These are phyloP conservation scores for Paramecium tetraurelia DNA, from an alignment of 73 alveolate species.

Conservation along the genomic window DNA sequence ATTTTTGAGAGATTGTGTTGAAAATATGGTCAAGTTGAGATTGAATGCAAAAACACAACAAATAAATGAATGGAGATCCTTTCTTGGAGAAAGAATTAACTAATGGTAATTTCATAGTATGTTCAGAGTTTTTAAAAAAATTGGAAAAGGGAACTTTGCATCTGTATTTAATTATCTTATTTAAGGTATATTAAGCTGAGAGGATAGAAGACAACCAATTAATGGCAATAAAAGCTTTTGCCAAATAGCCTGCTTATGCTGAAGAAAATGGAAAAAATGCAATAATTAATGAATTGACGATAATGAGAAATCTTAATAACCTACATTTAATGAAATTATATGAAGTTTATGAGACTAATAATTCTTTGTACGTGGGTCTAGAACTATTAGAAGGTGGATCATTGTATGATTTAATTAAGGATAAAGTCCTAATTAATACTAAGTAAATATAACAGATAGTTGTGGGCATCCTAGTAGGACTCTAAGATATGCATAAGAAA, in stretches of 20 bases:
- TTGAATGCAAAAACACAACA: not conserved
- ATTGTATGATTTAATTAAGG: slow-evolving; percentile 9
- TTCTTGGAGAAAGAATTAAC: not conserved
- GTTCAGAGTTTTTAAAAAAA: slow-evolving; percentile 45
- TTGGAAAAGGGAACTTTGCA: slow-evolving; percentile 46
- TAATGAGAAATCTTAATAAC: slow-evolving; percentile 12
- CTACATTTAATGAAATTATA: slow-evolving; percentile 9
- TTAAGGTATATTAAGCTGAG: slow-evolving; percentile 49
- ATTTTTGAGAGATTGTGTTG: not conserved
- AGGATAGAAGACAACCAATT: slow-evolving; percentile 44
- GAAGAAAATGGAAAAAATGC: slow-evolving; percentile 62
- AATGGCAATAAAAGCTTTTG: slow-evolving; percentile 59
- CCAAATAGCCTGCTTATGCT: slow-evolving; percentile 51
- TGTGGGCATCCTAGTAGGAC: not conserved
- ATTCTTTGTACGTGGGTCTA: not conserved
- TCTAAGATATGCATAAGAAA: slow-evolving; percentile 21
- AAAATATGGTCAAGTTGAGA: not conserved
- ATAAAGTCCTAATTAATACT: not conserved
- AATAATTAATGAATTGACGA: not conserved
- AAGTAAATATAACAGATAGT: not conserved
- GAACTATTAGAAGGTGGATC: slow-evolving; percentile 42
- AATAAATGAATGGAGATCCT: slow-evolving; percentile 5
- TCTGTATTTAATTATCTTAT: not conserved
- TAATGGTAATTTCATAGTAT: slow-evolving; percentile 47
- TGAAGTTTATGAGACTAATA: slow-evolving; percentile 23